Evolutionary conservation across 2,329 filamentous ascomycete genomes (phyloP), one percentile per base, ranked within the genome.

Genomic region (Alternaria metachromatica): DNA sequence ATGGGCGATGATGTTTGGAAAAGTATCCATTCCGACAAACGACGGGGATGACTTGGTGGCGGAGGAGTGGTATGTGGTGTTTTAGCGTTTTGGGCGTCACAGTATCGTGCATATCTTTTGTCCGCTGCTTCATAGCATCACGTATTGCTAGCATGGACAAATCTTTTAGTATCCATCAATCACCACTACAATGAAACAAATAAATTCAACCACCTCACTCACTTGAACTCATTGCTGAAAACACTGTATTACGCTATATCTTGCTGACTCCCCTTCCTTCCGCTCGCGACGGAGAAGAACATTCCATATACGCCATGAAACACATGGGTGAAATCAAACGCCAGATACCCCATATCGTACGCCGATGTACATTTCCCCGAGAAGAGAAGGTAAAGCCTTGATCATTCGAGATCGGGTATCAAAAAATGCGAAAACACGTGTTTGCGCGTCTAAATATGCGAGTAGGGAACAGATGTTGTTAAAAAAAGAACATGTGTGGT

Each of bases 371-470:
- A 41, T n/a, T 21, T 33, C 30, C 49, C 18, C 23, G 20, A 53
- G 49, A 41, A 41, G 23, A 53, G 33, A 26, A 44, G 25, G 15
- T 33, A 26, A 44, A 37, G 15, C 28, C 28, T 53, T 61, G 58
- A 61, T 61, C 58, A 50, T 50, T 61, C n/a, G 25, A 50, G 58
- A 61, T 61, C 58, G 58, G 58, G 58, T 61, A 61, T 61, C 58
- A 50, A 60, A 55, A 41, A 41, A 55, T 48, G 43, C 15, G 33
- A 61, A 56, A 61, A 23, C 26, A 33, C 26, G 48, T 33, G 51
- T 37, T 53, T 28, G 30, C 37, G 28, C 50, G 30, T 44, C 21
- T 45, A 55, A 12, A 55, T 43, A 37, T 37, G 51, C 30, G 51
- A 4, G 21, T 21, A 30, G 51, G 20, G 13, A 15, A 53, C 20